phyloP scores from a whole-genome alignment of 2,329 filamentous ascomycete species.

The Elsinoe fawcettii region DNA sequence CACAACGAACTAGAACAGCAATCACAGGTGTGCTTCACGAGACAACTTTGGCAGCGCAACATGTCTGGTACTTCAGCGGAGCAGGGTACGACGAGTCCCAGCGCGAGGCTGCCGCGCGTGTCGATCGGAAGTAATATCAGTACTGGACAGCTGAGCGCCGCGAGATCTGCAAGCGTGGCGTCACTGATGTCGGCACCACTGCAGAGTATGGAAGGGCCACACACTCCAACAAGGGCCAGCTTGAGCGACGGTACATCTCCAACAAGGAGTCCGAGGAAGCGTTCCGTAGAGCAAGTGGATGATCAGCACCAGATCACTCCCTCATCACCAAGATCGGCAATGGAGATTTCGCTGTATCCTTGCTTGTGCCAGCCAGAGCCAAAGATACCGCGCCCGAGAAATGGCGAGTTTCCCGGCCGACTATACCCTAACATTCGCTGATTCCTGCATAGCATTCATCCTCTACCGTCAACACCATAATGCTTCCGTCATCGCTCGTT shows the following conservation, averaged over 20 bases:
- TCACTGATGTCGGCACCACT: conserved; percentile 19
- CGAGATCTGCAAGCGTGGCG: conserved; percentile 11
- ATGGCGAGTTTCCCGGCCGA: conserved; percentile 55
- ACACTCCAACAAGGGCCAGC: not conserved
- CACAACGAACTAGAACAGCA: conserved; percentile 12
- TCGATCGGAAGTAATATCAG: conserved; percentile 13
- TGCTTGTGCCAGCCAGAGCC: conserved; percentile 65
- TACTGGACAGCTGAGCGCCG: conserved; percentile 24
- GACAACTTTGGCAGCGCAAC: conserved; percentile 32
- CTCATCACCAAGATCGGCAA: not conserved
- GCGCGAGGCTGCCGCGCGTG: not conserved
- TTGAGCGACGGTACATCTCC: not conserved
- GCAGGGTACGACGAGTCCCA: not conserved
- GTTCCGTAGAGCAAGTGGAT: conserved; percentile 27
- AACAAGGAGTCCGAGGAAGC: conserved; percentile 23
- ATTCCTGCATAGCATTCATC: conserved; percentile 70
- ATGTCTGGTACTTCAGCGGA: conserved; percentile 24
- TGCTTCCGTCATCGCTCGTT: conserved; percentile 66
- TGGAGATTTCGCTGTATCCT: conserved; percentile 34
- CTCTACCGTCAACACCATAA: conserved; percentile 93
- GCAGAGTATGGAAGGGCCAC: not conserved
- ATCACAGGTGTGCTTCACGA: conserved; percentile 29
- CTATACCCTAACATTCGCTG: conserved; percentile 22
- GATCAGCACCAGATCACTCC: conserved; percentile 18
- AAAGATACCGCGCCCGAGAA: conserved; percentile 63